These are phyloP conservation scores for Syzygium aromaticum DNA, from an alignment of 345 rosid genomes.

Conservation along the genomic window DNA sequence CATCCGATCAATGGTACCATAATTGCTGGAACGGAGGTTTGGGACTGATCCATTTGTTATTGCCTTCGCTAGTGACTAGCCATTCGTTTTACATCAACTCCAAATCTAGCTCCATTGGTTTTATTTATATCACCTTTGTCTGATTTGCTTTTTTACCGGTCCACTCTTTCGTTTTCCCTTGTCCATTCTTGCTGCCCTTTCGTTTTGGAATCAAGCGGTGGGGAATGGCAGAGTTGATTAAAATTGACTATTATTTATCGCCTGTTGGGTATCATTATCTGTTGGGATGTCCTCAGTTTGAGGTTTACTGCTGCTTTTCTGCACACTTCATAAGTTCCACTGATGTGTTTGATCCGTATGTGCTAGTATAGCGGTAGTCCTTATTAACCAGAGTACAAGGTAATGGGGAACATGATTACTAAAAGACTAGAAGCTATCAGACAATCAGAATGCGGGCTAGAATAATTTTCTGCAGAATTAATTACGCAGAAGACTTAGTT, in stretches of 20 bases:
- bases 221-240: not conserved
- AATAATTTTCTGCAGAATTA: not conserved
- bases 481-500: not conserved
- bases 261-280: not conserved
- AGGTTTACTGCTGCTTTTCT: not conserved
- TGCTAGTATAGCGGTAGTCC: not conserved
- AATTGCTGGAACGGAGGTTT: constrained; percentile 83
- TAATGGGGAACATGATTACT: not conserved
- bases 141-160: not conserved
- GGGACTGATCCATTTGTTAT: not conserved
- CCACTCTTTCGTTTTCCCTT: not conserved
- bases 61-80: not conserved
- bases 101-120: not conserved
- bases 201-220: not conserved
- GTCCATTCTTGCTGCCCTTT: not conserved
- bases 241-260: not conserved
- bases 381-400: not conserved
- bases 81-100: not conserved
- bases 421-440: not conserved
- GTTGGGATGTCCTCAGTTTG: not conserved
- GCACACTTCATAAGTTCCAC: not conserved
- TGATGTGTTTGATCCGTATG: not conserved
- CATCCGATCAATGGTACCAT: constrained; percentile 74
- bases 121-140: not conserved
- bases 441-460: not conserved